Evolutionary conservation across 352 stramenopile genomes (phyloP), one percentile per base, ranked within the genome.

Genomic region (Phytophthora syringae): DNA sequence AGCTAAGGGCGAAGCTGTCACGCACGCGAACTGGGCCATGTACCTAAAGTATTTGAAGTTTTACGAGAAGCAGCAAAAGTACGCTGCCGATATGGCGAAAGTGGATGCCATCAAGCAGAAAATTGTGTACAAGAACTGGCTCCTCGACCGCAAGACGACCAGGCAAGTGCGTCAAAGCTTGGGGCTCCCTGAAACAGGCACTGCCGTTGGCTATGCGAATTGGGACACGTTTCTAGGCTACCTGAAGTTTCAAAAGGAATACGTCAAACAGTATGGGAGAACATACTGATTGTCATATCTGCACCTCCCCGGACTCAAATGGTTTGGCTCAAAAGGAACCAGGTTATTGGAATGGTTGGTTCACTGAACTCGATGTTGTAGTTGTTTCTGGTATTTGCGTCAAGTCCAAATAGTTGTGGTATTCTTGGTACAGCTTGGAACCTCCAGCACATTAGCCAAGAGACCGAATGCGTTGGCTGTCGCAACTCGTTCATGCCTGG

Each of bases 11-110:
- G 54, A 70, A 12, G 61, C 61, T 13, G 37, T 64, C 13, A 12
- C 43, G 2, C 18, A 58, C 22, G 27, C 18, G 7, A 64, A 70
- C 10, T 70, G 61, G 60, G 7, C 36, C n/a, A 40, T 34, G 22
- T 69, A 59, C 21, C 28, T 64, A 1, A 64, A 58, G 5, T 69
- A 69, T 30, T 11, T 69, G 21, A 44, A 58, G 21, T 69, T 49
- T 20, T 11, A 63, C 7, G 45, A 59, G 36, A 53, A 64, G 22
- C 60, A 59, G 42, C 27, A 69, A 24, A 22, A 24, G 6, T 28
- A 42, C 15, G 60, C 53, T 15, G 53, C 44, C 24, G 57, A 57
- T 5, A 20, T 40, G 6, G 53, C 60, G 2, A 47, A 10, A 48
- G 53, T 49, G 1, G 47, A 34, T 20, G 53, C 27, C 9, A n/a